Evolutionary conservation across 148 eudicot species (phyloP).

Genomic region (Persicaria maculosa): DNA sequence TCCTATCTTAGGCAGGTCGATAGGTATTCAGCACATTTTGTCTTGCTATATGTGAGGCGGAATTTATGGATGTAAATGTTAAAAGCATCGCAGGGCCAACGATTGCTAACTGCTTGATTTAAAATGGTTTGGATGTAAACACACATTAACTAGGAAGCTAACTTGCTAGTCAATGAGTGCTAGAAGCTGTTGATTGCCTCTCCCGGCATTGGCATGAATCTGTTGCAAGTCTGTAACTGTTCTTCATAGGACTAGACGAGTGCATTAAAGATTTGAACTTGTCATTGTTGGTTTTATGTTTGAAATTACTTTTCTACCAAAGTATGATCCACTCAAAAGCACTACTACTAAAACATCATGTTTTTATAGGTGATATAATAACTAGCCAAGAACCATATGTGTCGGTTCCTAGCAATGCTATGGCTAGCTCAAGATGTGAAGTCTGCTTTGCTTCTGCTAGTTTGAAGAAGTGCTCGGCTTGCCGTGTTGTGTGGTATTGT

Average conservation of each 20-base stretch:
- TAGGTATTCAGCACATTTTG: background rate
- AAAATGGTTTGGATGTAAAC: background rate
- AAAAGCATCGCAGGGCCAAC: background rate
- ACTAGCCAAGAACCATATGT: constrained; percentile 72
- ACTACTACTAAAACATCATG: background rate
- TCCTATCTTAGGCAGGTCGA: background rate
- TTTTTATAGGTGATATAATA: constrained; percentile 69
- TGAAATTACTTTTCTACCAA: background rate
- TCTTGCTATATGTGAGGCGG: background rate
- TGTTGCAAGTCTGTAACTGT: background rate
- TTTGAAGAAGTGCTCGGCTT: constrained; percentile 78
- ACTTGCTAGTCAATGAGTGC: background rate
- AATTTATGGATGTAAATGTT: background rate
- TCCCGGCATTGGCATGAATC: background rate
- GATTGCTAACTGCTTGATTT: background rate
- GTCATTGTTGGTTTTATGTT: background rate
- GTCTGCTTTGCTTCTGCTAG: constrained; percentile 54
- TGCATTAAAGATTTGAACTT: background rate
- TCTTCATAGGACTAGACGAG: background rate
- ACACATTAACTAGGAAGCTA: background rate
- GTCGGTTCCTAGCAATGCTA: constrained; percentile 54
- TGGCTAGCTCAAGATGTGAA: constrained; percentile 53
- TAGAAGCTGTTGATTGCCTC: background rate
- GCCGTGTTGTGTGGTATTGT: constrained; percentile 85
- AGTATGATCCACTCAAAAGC: background rate